Evolutionary conservation across 1,284 basidiomycete species (phyloP), one percentile per base, ranked within the genome.

Genomic region (Austroboletus niveus): DNA sequence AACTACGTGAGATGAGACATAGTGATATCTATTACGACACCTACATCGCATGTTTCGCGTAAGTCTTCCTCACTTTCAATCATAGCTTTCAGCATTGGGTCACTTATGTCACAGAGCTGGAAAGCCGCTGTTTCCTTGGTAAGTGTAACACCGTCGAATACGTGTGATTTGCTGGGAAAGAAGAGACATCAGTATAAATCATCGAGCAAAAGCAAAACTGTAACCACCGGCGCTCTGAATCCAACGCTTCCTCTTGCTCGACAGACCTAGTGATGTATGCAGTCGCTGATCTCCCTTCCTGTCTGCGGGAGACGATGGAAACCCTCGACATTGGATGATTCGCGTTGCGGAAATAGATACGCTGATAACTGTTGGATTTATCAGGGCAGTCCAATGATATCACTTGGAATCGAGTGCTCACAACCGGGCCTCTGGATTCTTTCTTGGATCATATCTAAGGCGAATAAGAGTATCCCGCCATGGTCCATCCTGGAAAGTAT

Each of bases 401-500:
- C 22, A 22, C 1, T 39, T 14, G 22, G 6, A 6, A 17, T 31
- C 34, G n/a, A 42, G 49, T 15, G 45, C 70, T 55, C 62, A 94
- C 93, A 93, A 82, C 57, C 92, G 79, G 40, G 89, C 86, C 39
- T 78, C 72, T 1, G 77, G 75, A 56, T 91, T 80, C 56, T 77
- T 75, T 45, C 94, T 77, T 11, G 95, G 94, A 65, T 99, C 96
- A 65, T 96, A 98, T 4, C 87, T 87, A 53, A 94, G 89, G 41
- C 85, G 81, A 27, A 98, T 80, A 43, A 96, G 78, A 8, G 89
- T 89, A 64, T 98, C 95, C 47, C 93, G 80, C 87, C 91, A 98
- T 2, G 94, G 93, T 0, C 96, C 96, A 57, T 98, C 95, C 54
- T 86, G 82, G 65, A 98, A 96, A 3, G 91, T 87, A 66, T 95